Base-by-base conservation (phyloP, 1,284 basidiomycete species). In the Agroathelia rolfsii region DNA sequence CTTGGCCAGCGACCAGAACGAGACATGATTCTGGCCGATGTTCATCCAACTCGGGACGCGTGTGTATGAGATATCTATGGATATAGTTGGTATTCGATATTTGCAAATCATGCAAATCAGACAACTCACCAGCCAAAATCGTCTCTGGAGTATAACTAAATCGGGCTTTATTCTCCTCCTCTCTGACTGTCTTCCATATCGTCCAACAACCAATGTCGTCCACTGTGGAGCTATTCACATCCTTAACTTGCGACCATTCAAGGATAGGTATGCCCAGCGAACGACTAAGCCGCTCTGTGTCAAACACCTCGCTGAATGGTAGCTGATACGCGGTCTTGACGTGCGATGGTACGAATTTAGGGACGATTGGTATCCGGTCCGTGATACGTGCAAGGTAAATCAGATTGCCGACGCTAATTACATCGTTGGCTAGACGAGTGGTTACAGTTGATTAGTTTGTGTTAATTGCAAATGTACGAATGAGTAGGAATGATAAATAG, bases 161-260 rank as follows among this genome's bases (percentile, higher is more conserved):
- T 13, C 76, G 63, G 8, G 77, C 66, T 9, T 44, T 42, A 13
- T 52, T 43, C 20, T 72, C 67, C 9, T 52, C 46, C 24, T 50
- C 48, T 38, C 74, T 66, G 5, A 71, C 64, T 16, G 59, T 58
- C 45, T 73, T 59, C 73, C 72, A 76, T 11, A 69, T 51, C 47
- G 66, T 69, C 79, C 79, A 82, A 51, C 79, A 83, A n/a, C 79
- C 79, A 13, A 83, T 41, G 11, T 70, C 63, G 18, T 84, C 78
- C 17, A 61, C 24, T 16, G 46, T 45, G 3, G 51, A 40, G 36
- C 61, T 65, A 19, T 52, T 48, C 5, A 47, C 43, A 36, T 65
- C 56, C 46, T 73, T 72, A 31, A 72, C 62, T 36, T 71, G 58
- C 30, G 62, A 57, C 72, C 72, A 76, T 51, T 74, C 72, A 3